Evolutionary conservation across 1,139 yeast species (phyloP).

Genomic region (Meyerozyma sp.): DNA sequence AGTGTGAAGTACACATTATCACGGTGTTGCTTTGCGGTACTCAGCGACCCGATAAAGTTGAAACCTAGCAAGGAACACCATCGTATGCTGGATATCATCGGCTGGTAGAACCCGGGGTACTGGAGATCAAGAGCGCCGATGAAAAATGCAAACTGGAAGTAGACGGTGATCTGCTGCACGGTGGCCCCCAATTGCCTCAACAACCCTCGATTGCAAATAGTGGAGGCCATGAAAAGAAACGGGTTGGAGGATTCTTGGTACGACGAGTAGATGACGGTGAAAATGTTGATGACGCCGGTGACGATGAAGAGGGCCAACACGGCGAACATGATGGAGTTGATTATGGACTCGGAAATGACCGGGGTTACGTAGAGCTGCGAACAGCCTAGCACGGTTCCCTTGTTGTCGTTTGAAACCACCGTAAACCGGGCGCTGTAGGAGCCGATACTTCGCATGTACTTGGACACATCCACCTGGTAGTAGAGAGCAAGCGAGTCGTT

Average conservation of each 20-base stretch:
- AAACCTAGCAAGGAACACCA: constrained; percentile 37
- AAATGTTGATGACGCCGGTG: constrained; percentile 36
- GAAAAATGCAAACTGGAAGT: constrained; percentile 56
- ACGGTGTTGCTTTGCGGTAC: constrained; percentile 3
- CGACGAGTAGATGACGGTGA: constrained; percentile 47
- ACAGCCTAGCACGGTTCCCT: constrained; percentile 42
- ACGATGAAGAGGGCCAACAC: constrained; percentile 37
- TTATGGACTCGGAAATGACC: constrained; percentile 25
- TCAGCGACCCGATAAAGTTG: constrained; percentile 10
- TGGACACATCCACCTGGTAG: constrained; percentile 31
- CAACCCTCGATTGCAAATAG: constrained; percentile 55
- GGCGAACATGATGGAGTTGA: constrained; percentile 31
- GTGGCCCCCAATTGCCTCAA: constrained; percentile 56
- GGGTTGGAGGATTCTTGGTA: constrained; percentile 61
- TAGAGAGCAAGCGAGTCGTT: constrained; percentile 36
- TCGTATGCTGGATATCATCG: constrained; percentile 36
- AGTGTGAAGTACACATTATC: constrained; percentile 35
- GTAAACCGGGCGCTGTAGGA: constrained; percentile 36
- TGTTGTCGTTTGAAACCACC: constrained; percentile 32
- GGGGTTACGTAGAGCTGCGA: constrained; percentile 47
- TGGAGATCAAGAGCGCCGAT: constrained; percentile 50
- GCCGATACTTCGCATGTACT: constrained; percentile 34
- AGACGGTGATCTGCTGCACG: constrained; percentile 41
- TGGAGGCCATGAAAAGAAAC: constrained; percentile 52
- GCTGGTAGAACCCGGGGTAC: constrained; percentile 65